Conservation (phyloP, 176 grass and related monocot genomes). For the Areca catechu region DNA sequence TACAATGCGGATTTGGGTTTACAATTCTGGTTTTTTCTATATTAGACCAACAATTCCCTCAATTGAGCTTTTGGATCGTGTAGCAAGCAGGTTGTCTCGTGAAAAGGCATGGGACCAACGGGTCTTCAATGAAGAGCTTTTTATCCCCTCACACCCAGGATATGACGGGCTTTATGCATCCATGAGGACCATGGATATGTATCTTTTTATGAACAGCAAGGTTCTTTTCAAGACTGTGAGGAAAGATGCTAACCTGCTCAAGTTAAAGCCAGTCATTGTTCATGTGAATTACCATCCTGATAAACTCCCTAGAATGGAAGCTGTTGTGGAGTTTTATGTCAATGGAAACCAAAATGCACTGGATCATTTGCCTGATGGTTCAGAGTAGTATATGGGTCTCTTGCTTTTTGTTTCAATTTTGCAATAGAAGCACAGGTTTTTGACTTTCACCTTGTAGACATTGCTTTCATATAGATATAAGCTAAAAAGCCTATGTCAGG, state of each 20-base stretch:
- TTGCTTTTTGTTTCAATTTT: too few species aligned
- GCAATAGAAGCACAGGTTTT: too few species aligned
- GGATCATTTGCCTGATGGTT: constrained; percentile 84
- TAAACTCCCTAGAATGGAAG: constrained; percentile 68
- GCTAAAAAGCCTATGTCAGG: too few species aligned
- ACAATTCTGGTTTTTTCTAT: constrained; percentile 97
- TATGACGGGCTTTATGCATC: constrained; percentile 84
- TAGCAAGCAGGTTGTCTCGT: constrained; percentile 48
- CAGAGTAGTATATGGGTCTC: constrained; percentile 25
- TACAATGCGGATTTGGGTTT: constrained; percentile 97
- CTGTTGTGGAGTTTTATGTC: constrained; percentile 78
- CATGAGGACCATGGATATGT: constrained; percentile 94
- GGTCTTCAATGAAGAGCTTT: constrained; percentile 94
- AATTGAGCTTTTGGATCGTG: constrained; percentile 93
- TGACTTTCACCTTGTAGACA: too few species aligned
- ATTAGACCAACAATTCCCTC: constrained; percentile 84
- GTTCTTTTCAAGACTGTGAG: constrained; percentile 94
- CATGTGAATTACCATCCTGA: constrained; percentile 98
- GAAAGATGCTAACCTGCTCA: constrained; percentile 55
- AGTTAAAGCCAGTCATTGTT: constrained; percentile 90
- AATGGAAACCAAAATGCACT: constrained; percentile 72
- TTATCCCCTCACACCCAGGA: constrained; percentile 68
- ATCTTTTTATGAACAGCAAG: constrained; percentile 99
- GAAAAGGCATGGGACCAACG: constrained; percentile 96
- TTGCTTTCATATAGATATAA: too few species aligned